Percentiles rank a stretch among this genome's conserved stretches.
phyloP scores from a whole-genome alignment of 2,329 filamentous ascomycete species.

The Trichoderma atroviride region DNA sequence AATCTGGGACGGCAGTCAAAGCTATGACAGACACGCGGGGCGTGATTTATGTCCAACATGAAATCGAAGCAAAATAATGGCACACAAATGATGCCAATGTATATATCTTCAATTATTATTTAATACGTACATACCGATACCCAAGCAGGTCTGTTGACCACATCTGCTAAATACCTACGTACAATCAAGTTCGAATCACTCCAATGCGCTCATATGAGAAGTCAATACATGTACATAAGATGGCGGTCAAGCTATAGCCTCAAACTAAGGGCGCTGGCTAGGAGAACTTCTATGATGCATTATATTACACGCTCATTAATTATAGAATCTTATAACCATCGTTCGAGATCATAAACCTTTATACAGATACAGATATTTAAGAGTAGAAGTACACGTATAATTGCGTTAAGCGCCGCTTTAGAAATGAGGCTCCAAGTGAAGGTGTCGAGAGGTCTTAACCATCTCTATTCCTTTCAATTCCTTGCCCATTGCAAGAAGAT shows the following conservation, averaged over 20 bases:
- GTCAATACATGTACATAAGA: background rate
- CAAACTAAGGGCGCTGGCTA: no score
- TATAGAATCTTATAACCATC: background rate
- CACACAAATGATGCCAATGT: background rate
- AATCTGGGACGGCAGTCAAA: background rate
- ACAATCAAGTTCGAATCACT: background rate
- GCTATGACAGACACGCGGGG: background rate
- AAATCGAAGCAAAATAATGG: constrained; percentile 8
- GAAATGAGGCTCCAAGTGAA: background rate
- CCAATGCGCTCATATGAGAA: background rate
- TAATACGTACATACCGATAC: background rate
- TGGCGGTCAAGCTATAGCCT: background rate
- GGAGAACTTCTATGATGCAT: no score
- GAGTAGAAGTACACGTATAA: background rate
- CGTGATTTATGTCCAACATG: constrained; percentile 9
- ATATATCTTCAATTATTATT: background rate
- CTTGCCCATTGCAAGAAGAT: background rate
- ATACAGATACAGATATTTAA: no score
- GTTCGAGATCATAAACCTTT: background rate
- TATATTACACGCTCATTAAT: background rate
- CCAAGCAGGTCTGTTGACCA: background rate
- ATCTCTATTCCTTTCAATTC: background rate
- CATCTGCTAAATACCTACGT: background rate
- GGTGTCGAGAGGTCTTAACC: background rate
- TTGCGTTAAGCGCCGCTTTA: background rate